Base-by-base conservation (phyloP, 2,329 filamentous ascomycete genomes). In the Xylariaceae sp. region DNA sequence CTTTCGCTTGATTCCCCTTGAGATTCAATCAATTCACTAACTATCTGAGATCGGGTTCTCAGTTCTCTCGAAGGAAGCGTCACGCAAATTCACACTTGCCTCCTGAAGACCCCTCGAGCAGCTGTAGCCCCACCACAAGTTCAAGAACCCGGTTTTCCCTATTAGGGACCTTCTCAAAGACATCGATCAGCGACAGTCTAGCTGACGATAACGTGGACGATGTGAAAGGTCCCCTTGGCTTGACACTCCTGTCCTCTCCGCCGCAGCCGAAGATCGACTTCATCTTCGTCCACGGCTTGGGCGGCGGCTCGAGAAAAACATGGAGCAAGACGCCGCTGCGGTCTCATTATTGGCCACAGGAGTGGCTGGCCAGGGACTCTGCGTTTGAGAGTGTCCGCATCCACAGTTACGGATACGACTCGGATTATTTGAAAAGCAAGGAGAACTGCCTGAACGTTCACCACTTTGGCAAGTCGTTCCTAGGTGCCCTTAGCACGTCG, bases 261-360 rank as follows among this genome's bases (percentile, higher is more conserved):
- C 10, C 50, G 2, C 29, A 53, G 5, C 37, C 50, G 6, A 15
- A 11, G 2, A 16, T 46, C 16, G 46, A 55, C n/a, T 16, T 55
- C 33, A 24, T 53, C 4, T 53, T 53, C 26, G 50, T 53, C n/a
- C 50, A 53, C 16, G 50, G 50, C 6, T 26, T 53, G 3, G 36
- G 44, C 5, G 44, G 50, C 10, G 43, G 44, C 8, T 48, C 43
- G 3, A 42, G 37, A 13, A 53, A 55, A n/a, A 55, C 52, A 27
- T 55, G 46, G 52, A 40, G 39, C 13, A 50, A 50, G 13, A 27
- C 43, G 2, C 26, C 18, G 21, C 16, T 15, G n/a, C 23, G 24
- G 33, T 9, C 9, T 1, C 46, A 67, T n/a, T 76, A 68, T 55
- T 77, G 74, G 75, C 75, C 75, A 1, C 45, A 63, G 33, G 60